Percentiles rank a stretch among this genome's conserved stretches.
phyloP scores from a whole-genome alignment of 1,284 basidiomycete species.

The Marasmius sp. region DNA sequence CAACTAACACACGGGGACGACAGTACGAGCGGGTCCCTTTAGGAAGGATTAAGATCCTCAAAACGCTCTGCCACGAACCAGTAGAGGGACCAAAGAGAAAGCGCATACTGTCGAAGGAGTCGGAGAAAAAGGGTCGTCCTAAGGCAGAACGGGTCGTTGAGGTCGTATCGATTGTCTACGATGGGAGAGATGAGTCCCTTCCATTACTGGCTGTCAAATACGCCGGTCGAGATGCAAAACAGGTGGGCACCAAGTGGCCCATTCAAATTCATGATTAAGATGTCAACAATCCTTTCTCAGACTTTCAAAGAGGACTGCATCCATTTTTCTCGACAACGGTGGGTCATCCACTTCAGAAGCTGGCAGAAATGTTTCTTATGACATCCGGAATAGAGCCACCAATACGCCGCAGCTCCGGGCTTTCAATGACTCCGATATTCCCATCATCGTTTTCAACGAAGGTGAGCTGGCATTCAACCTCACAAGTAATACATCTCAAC shows the following conservation, averaged over 20 bases:
- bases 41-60: not conserved
- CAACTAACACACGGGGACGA: not conserved
- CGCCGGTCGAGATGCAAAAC: not conserved
- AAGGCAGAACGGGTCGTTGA: not conserved
- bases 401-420: not conserved
- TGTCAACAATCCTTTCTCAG: not conserved
- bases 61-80: not conserved
- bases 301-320: not conserved
- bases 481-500: not conserved
- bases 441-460: not conserved
- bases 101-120: not conserved
- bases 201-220: not conserved
- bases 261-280: not conserved
- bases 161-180: not conserved
- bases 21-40: not conserved
- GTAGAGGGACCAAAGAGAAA: not conserved
- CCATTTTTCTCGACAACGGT: not conserved
- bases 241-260: not conserved
- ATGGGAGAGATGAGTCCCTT: not conserved
- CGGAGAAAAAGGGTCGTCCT: not conserved
- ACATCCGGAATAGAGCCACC: not conserved
- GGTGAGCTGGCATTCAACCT: not conserved
- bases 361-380: not conserved
- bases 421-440: too few species aligned
- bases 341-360: not conserved